phyloP scores from a whole-genome alignment of 305 asterid species.

The Lippia alba region DNA sequence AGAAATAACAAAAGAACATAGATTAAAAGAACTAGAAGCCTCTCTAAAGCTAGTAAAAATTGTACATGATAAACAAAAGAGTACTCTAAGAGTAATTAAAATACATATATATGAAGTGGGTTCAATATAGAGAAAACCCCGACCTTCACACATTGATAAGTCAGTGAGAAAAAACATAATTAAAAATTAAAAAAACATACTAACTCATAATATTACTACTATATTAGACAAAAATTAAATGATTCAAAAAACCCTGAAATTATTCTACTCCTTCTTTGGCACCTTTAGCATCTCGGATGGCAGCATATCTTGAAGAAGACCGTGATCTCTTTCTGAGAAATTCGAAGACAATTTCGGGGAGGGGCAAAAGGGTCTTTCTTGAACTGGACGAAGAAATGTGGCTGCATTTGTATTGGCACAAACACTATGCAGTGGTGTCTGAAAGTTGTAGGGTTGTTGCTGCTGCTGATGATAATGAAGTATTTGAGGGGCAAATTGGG shows the following conservation, averaged over 20 bases:
- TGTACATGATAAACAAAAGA: constrained; percentile 37
- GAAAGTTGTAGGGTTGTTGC: constrained; percentile 44
- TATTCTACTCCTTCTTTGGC: constrained; percentile 57
- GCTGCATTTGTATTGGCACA: constrained; percentile 7
- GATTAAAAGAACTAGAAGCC: constrained; percentile 19
- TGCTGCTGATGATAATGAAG: constrained; percentile 41
- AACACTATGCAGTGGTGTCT: constrained; percentile 33
- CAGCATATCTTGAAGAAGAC: constrained; percentile 81
- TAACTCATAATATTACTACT: constrained; percentile 8
- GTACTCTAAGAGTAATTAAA: too few species aligned
- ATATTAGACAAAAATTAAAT: background rate
- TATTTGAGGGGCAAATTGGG: constrained; percentile 48
- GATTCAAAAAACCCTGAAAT: constrained; percentile 27
- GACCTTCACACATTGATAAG: constrained; percentile 34
- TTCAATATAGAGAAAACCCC: constrained; percentile 50
- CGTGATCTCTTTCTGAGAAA: constrained; percentile 59
- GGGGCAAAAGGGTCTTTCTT: constrained; percentile 43
- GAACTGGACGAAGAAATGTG: constrained; percentile 33
- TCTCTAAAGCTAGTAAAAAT: constrained; percentile 35
- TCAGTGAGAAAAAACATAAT: constrained; percentile 25
- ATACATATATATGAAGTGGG: constrained; percentile 42
- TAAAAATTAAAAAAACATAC: constrained; percentile 33
- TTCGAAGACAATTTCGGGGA: constrained; percentile 30
- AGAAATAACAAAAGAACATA: constrained; percentile 33
- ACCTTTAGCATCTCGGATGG: constrained; percentile 62